phyloP scores from a whole-genome alignment of 2,329 filamentous ascomycete genomes.

The Curvularia spicifera region DNA sequence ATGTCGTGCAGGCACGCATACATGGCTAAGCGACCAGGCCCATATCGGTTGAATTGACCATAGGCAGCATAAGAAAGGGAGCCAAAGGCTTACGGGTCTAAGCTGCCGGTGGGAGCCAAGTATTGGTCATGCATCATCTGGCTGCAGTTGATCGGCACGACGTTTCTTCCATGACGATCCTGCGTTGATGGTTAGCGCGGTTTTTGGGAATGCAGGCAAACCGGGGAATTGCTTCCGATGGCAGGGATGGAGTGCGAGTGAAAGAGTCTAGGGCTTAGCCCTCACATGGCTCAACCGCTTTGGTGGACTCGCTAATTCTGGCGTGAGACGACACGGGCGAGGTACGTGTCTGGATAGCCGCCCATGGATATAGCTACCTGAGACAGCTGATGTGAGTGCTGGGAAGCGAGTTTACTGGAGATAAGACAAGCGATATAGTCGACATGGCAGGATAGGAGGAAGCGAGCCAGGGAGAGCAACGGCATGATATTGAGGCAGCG shows the following conservation, averaged over 20 bases:
- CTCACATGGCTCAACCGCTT: slow-evolving; percentile 21
- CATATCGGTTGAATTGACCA: slow-evolving; percentile 8
- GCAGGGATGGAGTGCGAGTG: slow-evolving; percentile 11
- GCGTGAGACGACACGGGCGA: slow-evolving; percentile 9
- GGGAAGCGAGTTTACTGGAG: slow-evolving; percentile 1
- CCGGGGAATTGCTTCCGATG: slow-evolving; percentile 26
- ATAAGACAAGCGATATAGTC: slow-evolving; percentile 3
- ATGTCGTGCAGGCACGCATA: slow-evolving; percentile 18
- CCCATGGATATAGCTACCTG: slow-evolving; percentile 10
- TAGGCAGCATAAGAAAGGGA: slow-evolving; percentile 7
- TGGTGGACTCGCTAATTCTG: slow-evolving; percentile 17
- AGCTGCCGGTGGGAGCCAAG: slow-evolving; percentile 16
- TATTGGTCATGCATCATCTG: slow-evolving; percentile 16
- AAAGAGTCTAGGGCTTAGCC: slow-evolving; percentile 13
- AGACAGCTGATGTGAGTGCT: slow-evolving; percentile 9
- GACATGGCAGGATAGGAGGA: background rate
- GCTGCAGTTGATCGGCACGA: slow-evolving; percentile 20
- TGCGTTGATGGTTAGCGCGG: slow-evolving; percentile 17
- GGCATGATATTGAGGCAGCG: slow-evolving; percentile 2
- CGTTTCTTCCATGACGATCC: slow-evolving; percentile 23
- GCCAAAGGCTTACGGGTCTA: slow-evolving; percentile 10
- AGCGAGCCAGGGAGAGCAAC: slow-evolving; percentile 10
- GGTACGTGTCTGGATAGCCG: slow-evolving; percentile 8
- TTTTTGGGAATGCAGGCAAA: slow-evolving; percentile 16
- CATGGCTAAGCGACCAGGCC: slow-evolving; percentile 24